These are phyloP conservation scores for Lactarius sanguifluus DNA, from an alignment of 768 basidiomycete species.

Conservation along the genomic window DNA sequence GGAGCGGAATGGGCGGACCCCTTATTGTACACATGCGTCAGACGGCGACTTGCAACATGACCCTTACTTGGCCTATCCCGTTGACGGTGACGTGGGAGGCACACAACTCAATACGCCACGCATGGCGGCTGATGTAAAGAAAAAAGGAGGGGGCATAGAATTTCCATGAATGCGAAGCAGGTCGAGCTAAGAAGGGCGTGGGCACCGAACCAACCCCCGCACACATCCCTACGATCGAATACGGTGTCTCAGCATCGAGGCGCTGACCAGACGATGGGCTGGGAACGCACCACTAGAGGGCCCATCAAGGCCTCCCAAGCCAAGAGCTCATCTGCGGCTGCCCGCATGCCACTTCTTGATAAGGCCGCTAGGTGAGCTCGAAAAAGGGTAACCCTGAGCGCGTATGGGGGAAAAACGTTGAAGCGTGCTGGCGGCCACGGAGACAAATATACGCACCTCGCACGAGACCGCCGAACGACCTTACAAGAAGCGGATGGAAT, in stretches of 20 bases:
- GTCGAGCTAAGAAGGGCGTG: conserved; percentile 24
- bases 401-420: neutral
- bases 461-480: conserved; percentile 41
- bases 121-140: neutral
- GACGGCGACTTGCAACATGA: neutral
- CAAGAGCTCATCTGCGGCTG: conserved; percentile 31
- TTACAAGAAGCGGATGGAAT: conserved; percentile 46
- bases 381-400: conserved; percentile 17
- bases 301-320: conserved; percentile 29
- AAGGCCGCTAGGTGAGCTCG: conserved; percentile 31
- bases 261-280: neutral
- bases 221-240: conserved; percentile 19
- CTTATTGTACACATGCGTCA: neutral
- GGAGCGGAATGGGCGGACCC: neutral
- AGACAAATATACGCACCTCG: conserved; percentile 31
- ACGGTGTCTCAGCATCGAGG: neutral
- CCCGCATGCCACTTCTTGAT: conserved; percentile 32
- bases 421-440: neutral
- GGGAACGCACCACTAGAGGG: conserved; percentile 20
- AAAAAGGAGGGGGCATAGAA: conserved; percentile 11
- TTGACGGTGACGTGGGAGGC: conserved; percentile 11
- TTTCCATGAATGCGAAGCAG: conserved; percentile 26
- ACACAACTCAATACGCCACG: conserved; percentile 21
- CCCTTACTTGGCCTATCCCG: neutral
- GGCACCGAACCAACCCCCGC: conserved; percentile 21